Conservation (phyloP, 2,329 filamentous ascomycete genomes). For the Magnaporthales sp. region DNA sequence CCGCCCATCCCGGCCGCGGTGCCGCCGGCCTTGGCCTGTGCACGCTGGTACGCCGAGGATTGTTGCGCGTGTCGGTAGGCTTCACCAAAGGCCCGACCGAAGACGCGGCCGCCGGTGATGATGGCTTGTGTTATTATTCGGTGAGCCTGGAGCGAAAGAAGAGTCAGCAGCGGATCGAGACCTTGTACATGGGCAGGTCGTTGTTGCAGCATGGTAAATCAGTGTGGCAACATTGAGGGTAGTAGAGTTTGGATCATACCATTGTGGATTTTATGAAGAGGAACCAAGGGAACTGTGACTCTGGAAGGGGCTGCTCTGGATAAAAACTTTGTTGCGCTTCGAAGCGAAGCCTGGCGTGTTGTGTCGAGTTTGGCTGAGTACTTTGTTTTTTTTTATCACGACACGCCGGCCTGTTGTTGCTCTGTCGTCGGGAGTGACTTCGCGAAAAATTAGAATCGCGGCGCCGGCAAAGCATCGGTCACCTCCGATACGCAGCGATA, state of each 20-base stretch:
- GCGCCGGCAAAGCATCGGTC: background rate
- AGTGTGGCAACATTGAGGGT: background rate
- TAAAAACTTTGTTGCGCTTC: background rate
- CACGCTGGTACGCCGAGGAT: constrained; percentile 70
- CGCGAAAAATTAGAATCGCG: background rate
- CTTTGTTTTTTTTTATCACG: background rate
- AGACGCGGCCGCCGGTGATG: constrained; percentile 80
- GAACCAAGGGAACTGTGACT: background rate
- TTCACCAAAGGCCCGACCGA: constrained; percentile 87
- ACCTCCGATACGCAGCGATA: background rate
- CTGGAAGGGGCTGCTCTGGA: background rate
- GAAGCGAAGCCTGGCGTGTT: background rate
- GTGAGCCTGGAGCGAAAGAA: constrained; percentile 62
- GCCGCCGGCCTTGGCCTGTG: constrained; percentile 53
- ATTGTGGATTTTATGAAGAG: background rate
- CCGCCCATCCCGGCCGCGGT: constrained; percentile 47
- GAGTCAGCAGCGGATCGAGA: background rate
- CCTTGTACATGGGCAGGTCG: background rate
- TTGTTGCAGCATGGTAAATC: background rate
- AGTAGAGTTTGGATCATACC: background rate
- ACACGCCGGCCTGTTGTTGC: background rate
- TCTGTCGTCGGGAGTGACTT: background rate
- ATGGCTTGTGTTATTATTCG: constrained; percentile 91
- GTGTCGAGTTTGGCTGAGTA: background rate
- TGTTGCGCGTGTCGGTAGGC: constrained; percentile 94